Conservation (phyloP, 1,284 basidiomycete species). For the Boletellus deceptivus region DNA sequence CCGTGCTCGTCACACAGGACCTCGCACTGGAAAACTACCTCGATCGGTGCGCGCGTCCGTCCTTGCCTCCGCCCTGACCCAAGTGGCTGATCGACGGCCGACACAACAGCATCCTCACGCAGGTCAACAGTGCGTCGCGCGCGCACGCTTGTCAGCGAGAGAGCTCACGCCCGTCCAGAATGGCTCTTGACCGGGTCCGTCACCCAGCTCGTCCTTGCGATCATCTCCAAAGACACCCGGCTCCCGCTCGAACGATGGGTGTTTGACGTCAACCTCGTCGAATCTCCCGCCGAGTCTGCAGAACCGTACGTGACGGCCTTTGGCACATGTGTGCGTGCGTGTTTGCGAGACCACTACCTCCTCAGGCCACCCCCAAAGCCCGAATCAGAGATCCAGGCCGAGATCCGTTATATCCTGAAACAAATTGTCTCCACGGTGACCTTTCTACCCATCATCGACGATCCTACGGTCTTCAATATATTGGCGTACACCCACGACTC, state of each 20-base stretch:
- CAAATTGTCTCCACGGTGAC: constrained; percentile 97
- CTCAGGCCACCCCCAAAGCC: constrained; percentile 57
- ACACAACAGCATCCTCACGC: constrained; percentile 71
- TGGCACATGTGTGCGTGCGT: not conserved
- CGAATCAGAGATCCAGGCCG: constrained; percentile 93
- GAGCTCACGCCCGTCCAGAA: constrained; percentile 45
- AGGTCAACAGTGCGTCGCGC: constrained; percentile 76
- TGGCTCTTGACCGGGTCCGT: constrained; percentile 92
- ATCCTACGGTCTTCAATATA: constrained; percentile 95
- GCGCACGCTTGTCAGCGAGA: not conserved
- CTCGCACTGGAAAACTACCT: constrained; percentile 91
- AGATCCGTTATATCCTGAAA: constrained; percentile 97
- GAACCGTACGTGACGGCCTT: constrained; percentile 44
- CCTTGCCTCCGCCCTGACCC: not conserved
- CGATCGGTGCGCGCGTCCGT: constrained; percentile 53
- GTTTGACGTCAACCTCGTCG: constrained; percentile 88
- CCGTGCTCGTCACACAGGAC: constrained; percentile 92
- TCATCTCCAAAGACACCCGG: constrained; percentile 92
- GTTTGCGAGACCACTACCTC: constrained; percentile 1
- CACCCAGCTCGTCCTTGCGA: constrained; percentile 91
- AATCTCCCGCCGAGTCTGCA: constrained; percentile 47
- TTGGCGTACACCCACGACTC: constrained; percentile 90
- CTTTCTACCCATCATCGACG: constrained; percentile 92
- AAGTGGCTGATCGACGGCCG: not conserved
- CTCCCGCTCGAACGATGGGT: constrained; percentile 97